Evolutionary conservation across 768 basidiomycete species (phyloP), one percentile per base, ranked within the genome.

Genomic region (Serpula lacrymans): DNA sequence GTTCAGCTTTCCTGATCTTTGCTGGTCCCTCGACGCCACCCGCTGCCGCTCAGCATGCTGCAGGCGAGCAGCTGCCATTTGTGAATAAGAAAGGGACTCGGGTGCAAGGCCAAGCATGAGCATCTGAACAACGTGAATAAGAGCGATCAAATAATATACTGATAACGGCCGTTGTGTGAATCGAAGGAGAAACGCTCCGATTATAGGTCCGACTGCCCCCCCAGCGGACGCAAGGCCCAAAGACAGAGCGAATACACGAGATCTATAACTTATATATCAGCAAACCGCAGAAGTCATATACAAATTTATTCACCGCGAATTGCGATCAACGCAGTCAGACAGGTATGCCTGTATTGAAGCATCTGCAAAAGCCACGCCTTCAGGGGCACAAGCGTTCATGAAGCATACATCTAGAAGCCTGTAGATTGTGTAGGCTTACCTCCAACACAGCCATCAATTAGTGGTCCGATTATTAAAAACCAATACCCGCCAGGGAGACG

Each of bases 191-290:
- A 83, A 42, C 29, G 73, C 68, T 6, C 87, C 87, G 1, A 88
- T 42, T 2, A 77, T 72, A 1, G 88, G 88, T 1, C 89, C 89
- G 18, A 84, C 26, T 1, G 80, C 80, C 55, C 87, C 70, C 12
- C 88, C 88, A 3, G 64, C 59, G 63, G 87, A 85, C 22, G 82
- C 46, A 2, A 86, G 68, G 0, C 89, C 89, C 3, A 77, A 57
- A 39, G 68, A 64, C 17, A 82, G 53, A 2, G 84, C 85, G 52
- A 84, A 78, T 10, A 68, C 63, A 6, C 74, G 73, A 4, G 82
- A 75, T 36, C 82, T 17, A n/a, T n/a, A n/a, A n/a, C n/a, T n/a
- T n/a, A n/a, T n/a, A n/a, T n/a, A n/a, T n/a, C n/a, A n/a, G 34
- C 4, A 31, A 40, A 10, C n/a, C n/a, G n/a, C n/a, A n/a, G n/a